phyloP scores from a whole-genome alignment of 1,284 basidiomycete genomes.

The Microbotryum silenes-acaulis region DNA sequence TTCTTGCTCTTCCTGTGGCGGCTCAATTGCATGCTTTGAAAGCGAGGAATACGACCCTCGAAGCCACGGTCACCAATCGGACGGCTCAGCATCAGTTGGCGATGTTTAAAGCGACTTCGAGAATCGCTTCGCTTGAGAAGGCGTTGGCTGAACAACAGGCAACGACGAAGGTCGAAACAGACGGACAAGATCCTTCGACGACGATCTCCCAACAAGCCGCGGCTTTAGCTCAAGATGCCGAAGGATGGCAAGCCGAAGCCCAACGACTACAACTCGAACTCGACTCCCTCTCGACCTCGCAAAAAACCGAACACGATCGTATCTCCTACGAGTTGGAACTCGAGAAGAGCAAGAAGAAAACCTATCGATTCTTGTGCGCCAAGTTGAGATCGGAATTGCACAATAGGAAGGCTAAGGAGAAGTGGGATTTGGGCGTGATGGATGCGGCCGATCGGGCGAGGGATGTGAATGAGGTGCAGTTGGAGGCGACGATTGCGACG shows the following conservation, averaged over 20 bases:
- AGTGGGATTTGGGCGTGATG: slow-evolving; percentile 28
- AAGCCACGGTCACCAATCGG: not conserved
- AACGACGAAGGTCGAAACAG: not conserved
- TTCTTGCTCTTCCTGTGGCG: slow-evolving; percentile 18
- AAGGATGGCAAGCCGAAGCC: slow-evolving; percentile 31
- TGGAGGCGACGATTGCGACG: slow-evolving; percentile 8
- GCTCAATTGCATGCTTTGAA: slow-evolving; percentile 23
- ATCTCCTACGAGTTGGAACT: not conserved
- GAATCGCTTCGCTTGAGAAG: slow-evolving; percentile 2
- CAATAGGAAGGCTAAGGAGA: slow-evolving; percentile 26
- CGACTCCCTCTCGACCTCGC: not conserved
- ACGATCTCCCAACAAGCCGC: too few species aligned
- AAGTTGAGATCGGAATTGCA: slow-evolving; percentile 26
- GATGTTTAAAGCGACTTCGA: slow-evolving; percentile 4
- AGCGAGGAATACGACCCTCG: slow-evolving; percentile 7
- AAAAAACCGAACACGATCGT: not conserved
- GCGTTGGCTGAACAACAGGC: not conserved
- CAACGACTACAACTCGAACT: slow-evolving; percentile 14
- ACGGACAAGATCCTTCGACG: too few species aligned
- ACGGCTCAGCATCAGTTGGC: not conserved
- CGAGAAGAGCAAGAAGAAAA: slow-evolving; percentile 12
- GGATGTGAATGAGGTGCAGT: slow-evolving; percentile 17
- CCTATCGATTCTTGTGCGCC: slow-evolving; percentile 16
- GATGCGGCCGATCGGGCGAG: slow-evolving; percentile 22
- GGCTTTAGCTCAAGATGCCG: slow-evolving; percentile 8